phyloP scores from a whole-genome alignment of 495 filamentous ascomycete genomes.

The Aspergillus biplanus region DNA sequence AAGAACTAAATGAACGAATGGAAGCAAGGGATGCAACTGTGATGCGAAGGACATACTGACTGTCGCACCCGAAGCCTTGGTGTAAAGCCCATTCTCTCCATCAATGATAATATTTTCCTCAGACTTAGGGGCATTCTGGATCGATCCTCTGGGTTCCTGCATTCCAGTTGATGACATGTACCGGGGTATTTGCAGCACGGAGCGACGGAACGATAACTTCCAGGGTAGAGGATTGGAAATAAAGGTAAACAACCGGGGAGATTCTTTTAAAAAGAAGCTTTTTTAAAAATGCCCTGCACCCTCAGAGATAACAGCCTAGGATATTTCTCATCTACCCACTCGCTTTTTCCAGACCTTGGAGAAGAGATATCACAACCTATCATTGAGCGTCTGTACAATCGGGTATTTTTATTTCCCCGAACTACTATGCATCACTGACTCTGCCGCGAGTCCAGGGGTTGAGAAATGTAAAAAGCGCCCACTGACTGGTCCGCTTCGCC shows the following conservation, averaged over 20 bases:
- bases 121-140: slow-evolving; percentile 19
- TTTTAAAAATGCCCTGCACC: no score
- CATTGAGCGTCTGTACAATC: background rate
- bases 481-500: background rate
- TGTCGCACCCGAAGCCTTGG: slow-evolving; percentile 24
- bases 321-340: background rate
- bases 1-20: slow-evolving; percentile 17
- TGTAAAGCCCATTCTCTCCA: slow-evolving; percentile 17
- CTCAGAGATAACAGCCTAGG: no score
- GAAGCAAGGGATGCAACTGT: slow-evolving; percentile 17
- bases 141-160: slow-evolving; percentile 20
- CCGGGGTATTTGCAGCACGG: slow-evolving; percentile 15
- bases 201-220: slow-evolving; percentile 5
- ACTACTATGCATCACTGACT: background rate
- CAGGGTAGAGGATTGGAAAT: background rate
- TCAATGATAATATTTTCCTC: slow-evolving; percentile 10
- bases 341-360: background rate
- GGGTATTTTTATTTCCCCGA: background rate
- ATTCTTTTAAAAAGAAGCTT: no score
- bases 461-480: background rate
- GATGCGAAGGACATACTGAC: slow-evolving; percentile 12
- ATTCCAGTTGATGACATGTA: slow-evolving; percentile 21
- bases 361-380: background rate
- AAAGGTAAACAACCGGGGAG: background rate
- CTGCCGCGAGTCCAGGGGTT: background rate